These are phyloP conservation scores for Imleria badia DNA, from an alignment of 768 basidiomycete genomes.

Conservation along the genomic window DNA sequence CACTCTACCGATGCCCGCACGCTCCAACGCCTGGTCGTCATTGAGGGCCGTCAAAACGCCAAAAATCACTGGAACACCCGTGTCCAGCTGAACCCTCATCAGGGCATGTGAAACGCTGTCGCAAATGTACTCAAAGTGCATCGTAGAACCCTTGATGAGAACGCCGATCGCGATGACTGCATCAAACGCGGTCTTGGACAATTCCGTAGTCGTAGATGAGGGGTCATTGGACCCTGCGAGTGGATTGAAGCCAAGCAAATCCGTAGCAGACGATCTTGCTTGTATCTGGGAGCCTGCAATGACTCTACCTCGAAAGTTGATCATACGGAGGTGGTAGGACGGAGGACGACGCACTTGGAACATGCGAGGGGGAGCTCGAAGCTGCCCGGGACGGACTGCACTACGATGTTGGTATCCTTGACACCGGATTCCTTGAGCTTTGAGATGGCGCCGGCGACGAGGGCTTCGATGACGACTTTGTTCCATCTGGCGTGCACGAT, in stretches of 20 bases:
- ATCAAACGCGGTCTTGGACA: conserved; percentile 73
- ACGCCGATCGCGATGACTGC: conserved; percentile 97
- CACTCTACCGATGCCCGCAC: conserved; percentile 83
- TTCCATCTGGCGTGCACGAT: conserved; percentile 99
- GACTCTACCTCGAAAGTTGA: conserved; percentile 52
- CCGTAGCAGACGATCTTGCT: conserved; percentile 71
- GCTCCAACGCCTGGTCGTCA: conserved; percentile 92
- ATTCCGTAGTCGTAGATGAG: conserved; percentile 30
- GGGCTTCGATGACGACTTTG: conserved; percentile 77
- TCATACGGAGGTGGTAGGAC: neutral
- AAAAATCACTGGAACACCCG: conserved; percentile 92
- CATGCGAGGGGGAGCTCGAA: conserved; percentile 91
- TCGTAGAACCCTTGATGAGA: conserved; percentile 95
- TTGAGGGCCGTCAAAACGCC: conserved; percentile 91
- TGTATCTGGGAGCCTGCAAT: conserved; percentile 87
- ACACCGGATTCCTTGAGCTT: conserved; percentile 87
- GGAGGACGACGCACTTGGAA: conserved; percentile 60
- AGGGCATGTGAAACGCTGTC: conserved; percentile 91
- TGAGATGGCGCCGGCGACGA: conserved; percentile 73
- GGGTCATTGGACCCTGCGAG: conserved; percentile 35
- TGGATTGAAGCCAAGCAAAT: conserved; percentile 61
- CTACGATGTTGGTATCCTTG: conserved; percentile 83
- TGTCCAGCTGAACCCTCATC: conserved; percentile 93
- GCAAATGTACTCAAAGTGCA: conserved; percentile 99
- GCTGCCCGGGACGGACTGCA: conserved; percentile 92